Evolutionary conservation across 1,139 yeast genomes (phyloP).

Genomic region (Trichomonascaceae sp.): DNA sequence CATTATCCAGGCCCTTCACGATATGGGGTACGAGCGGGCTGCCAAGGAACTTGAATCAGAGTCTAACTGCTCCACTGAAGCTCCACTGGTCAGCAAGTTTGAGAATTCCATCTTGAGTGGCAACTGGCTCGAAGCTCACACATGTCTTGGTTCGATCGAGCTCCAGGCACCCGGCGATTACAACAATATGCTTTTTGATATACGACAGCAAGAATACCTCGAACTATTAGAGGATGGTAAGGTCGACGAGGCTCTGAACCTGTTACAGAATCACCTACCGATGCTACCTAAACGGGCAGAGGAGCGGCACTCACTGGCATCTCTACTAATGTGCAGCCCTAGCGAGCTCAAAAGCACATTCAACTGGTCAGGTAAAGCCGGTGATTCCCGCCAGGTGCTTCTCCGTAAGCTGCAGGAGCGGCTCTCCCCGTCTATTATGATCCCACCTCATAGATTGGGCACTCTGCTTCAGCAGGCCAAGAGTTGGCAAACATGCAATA

Average conservation of each 20-base stretch:
- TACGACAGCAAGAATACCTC: constrained; percentile 25
- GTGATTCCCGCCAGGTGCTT: constrained; percentile 30
- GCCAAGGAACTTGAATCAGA: constrained; percentile 30
- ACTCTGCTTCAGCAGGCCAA: constrained; percentile 40
- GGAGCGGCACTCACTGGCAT: constrained; percentile 24
- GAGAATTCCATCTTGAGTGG: constrained; percentile 31
- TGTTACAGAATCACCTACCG: constrained; percentile 26
- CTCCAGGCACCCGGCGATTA: constrained; percentile 16
- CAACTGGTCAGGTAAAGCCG: constrained; percentile 30
- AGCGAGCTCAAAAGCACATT: constrained; percentile 21
- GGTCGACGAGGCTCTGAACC: constrained; percentile 29
- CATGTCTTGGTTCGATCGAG: constrained; percentile 21
- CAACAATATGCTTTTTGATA: constrained; percentile 16
- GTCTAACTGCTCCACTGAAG: constrained; percentile 28
- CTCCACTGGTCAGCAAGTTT: constrained; percentile 28
- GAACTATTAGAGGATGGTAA: constrained; percentile 19
- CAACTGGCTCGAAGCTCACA: constrained; percentile 31
- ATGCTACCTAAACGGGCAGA: constrained; percentile 12
- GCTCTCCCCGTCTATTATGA: constrained; percentile 39
- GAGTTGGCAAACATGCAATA: constrained; percentile 32
- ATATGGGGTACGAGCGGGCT: constrained; percentile 33
- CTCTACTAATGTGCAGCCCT: constrained; percentile 26
- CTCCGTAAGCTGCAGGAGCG: constrained; percentile 32
- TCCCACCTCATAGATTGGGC: constrained; percentile 40
- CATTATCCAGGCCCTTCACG: constrained; percentile 36